Percentiles rank a stretch among this genome's conserved stretches.
phyloP scores from a whole-genome alignment of 768 basidiomycete genomes.

The Panaeolus papilionaceus region DNA sequence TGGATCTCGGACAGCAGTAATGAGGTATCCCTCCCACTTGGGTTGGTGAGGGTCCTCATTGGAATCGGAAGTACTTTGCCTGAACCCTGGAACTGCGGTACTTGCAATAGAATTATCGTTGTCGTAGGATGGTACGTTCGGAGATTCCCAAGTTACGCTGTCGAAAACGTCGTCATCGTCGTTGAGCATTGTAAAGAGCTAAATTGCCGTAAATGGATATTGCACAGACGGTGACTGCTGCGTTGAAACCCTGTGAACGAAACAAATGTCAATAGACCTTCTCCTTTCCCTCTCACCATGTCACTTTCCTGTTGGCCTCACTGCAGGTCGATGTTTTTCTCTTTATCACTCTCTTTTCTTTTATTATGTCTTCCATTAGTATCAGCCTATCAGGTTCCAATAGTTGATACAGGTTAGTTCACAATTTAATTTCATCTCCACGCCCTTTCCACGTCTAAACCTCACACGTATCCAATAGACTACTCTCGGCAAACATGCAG shows the following conservation, averaged over 20 bases:
- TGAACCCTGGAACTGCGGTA: constrained; percentile 75
- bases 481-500: constrained; percentile 91
- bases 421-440: not conserved
- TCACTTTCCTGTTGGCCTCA: constrained; percentile 30
- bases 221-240: constrained; percentile 21
- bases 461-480: constrained; percentile 44
- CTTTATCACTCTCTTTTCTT: constrained; percentile 39
- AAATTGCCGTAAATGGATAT: constrained; percentile 26
- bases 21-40: constrained; percentile 90
- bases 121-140: constrained; percentile 60
- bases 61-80: constrained; percentile 75
- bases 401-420: constrained; percentile 63
- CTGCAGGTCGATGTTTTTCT: constrained; percentile 27
- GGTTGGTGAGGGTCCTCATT: constrained; percentile 83
- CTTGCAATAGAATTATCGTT: constrained; percentile 40
- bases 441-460: constrained; percentile 3
- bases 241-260: constrained; percentile 31
- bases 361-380: constrained; percentile 36
- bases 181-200: constrained; percentile 64
- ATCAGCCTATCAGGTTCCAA: constrained; percentile 64
- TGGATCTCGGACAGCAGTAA: constrained; percentile 87
- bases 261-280: constrained; percentile 44
- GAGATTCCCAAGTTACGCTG: constrained; percentile 90
- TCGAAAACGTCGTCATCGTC: constrained; percentile 93
- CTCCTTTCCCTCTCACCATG: constrained; percentile 32